Evolutionary conservation across 1,284 basidiomycete species (phyloP).

Genomic region (Phellinidium pouzarii): DNA sequence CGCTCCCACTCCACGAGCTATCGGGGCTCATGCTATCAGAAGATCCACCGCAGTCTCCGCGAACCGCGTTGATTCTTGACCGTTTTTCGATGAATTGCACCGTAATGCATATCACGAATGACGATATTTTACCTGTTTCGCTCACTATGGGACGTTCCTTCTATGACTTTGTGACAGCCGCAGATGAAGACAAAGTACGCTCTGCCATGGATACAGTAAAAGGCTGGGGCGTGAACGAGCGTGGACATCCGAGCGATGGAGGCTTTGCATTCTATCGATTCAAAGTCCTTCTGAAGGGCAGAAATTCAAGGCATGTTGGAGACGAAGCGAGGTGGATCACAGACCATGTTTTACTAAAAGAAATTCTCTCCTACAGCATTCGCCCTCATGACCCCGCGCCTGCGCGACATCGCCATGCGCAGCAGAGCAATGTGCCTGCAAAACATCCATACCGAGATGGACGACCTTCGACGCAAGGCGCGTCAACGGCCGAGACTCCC

Average conservation of each 20-base stretch:
- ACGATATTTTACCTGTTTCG: conserved; percentile 51
- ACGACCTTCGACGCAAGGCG: neutral
- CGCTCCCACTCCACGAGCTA: conserved; percentile 12
- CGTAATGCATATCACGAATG: conserved; percentile 65
- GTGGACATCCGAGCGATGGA: conserved; percentile 70
- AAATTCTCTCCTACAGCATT: conserved; percentile 19
- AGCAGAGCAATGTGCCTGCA: conserved; percentile 1
- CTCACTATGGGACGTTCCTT: conserved; percentile 58
- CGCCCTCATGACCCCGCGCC: conserved; percentile 17
- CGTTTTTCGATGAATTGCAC: conserved; percentile 59
- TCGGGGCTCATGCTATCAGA: conserved; percentile 11
- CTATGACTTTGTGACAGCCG: conserved; percentile 60
- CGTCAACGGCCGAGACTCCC: conserved; percentile 1
- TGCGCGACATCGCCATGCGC: conserved; percentile 8
- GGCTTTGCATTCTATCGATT: conserved; percentile 76
- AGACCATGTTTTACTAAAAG: conserved; percentile 7
- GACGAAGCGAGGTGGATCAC: neutral
- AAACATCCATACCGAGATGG: conserved; percentile 7
- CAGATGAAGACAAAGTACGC: conserved; percentile 55
- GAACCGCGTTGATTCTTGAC: conserved; percentile 69
- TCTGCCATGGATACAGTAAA: conserved; percentile 70
- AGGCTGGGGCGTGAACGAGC: conserved; percentile 72
- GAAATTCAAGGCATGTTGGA: conserved; percentile 48
- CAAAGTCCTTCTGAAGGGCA: conserved; percentile 42
- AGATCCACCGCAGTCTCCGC: conserved; percentile 48